phyloP scores from a whole-genome alignment of 2,329 filamentous ascomycete genomes.

The Pestalotiopsis sp. region DNA sequence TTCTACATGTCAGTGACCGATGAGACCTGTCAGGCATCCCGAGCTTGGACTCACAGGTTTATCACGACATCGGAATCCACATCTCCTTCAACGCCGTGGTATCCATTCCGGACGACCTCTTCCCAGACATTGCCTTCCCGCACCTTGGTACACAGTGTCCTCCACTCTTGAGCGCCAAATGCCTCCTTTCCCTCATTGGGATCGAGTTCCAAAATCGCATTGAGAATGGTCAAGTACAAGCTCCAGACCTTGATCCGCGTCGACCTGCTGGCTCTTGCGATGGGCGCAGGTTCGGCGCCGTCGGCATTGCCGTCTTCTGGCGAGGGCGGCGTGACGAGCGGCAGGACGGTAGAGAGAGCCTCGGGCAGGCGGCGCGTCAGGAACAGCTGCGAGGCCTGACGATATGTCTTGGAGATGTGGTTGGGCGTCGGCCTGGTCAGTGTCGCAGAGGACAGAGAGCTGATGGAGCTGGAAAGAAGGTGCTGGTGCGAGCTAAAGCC shows the following conservation, averaged over 20 bases:
- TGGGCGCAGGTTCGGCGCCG: constrained; percentile 63
- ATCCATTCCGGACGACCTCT: constrained; percentile 84
- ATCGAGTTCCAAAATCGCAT: constrained; percentile 86
- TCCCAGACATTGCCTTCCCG: constrained; percentile 94
- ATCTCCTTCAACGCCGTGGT: constrained; percentile 84
- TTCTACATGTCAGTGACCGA: constrained; percentile 12
- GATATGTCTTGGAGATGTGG: constrained; percentile 88
- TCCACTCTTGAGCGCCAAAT: constrained; percentile 87
- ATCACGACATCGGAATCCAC: constrained; percentile 95
- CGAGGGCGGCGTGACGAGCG: constrained; percentile 70
- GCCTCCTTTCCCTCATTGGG: constrained; percentile 86
- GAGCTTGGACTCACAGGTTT: constrained; percentile 64
- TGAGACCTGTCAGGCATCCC: not conserved
- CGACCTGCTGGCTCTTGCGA: constrained; percentile 77
- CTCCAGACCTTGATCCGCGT: constrained; percentile 97
- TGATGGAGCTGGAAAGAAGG: constrained; percentile 66
- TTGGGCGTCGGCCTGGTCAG: constrained; percentile 64
- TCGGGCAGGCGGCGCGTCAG: constrained; percentile 92
- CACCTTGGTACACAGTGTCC: constrained; percentile 78
- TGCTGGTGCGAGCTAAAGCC: constrained; percentile 18
- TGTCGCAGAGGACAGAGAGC: constrained; percentile 62
- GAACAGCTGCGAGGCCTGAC: constrained; percentile 91
- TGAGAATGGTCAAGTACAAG: constrained; percentile 90
- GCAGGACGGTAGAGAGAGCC: constrained; percentile 81
- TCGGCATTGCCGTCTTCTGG: constrained; percentile 38